Percentiles rank a stretch among this genome's conserved stretches.
These are phyloP conservation scores for Crucibulum laeve DNA, from an alignment of 768 basidiomycete genomes.

Conservation along the genomic window DNA sequence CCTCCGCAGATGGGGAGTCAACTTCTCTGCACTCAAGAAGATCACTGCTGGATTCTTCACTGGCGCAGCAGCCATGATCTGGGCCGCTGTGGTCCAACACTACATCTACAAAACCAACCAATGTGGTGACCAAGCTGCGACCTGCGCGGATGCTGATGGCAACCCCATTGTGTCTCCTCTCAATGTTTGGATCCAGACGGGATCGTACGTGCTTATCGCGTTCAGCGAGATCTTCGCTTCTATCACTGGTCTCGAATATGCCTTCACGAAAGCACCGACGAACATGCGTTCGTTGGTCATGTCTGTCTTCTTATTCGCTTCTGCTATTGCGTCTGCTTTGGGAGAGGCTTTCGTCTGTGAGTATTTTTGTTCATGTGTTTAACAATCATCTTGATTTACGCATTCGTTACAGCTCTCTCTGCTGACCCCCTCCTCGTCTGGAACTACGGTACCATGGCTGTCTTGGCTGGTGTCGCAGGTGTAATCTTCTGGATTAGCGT, in stretches of 20 bases:
- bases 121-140: slow-evolving; percentile 48
- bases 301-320: slow-evolving; percentile 58
- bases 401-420: slow-evolving; percentile 44
- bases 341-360: slow-evolving; percentile 70
- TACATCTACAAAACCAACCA: slow-evolving; percentile 64
- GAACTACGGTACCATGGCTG: slow-evolving; percentile 64
- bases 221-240: slow-evolving; percentile 76
- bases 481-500: slow-evolving; percentile 51
- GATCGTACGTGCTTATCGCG: slow-evolving; percentile 65
- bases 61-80: slow-evolving; percentile 50
- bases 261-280: slow-evolving; percentile 84
- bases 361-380: slow-evolving; percentile 21
- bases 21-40: slow-evolving; percentile 56
- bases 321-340: slow-evolving; percentile 55
- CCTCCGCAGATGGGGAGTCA: slow-evolving; percentile 44
- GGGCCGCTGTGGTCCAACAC: slow-evolving; percentile 68
- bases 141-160: slow-evolving; percentile 37
- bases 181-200: slow-evolving; percentile 78
- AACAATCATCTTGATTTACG: background rate
- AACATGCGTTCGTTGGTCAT: slow-evolving; percentile 88
- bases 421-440: slow-evolving; percentile 70
- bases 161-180: slow-evolving; percentile 51
- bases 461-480: slow-evolving; percentile 50
- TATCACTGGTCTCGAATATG: slow-evolving; percentile 82
- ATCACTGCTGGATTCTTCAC: slow-evolving; percentile 55